Base-by-base conservation (phyloP, 768 basidiomycete species). In the Amanita polypyramis region DNA sequence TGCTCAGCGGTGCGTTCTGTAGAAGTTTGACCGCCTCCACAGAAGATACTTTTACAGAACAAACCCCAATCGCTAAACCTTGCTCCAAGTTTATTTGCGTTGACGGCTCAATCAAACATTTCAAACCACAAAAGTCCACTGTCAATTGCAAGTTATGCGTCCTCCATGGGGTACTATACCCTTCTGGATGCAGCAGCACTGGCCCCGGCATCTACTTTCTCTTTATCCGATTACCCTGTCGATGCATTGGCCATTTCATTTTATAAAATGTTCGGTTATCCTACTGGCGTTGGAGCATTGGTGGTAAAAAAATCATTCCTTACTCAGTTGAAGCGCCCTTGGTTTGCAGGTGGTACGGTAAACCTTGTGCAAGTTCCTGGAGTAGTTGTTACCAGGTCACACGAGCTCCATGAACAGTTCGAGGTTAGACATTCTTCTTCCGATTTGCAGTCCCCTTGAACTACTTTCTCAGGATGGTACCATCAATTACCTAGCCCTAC, bases 201-300 rank as follows among this genome's bases (percentile, higher is more conserved):
- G 33, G 87, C 80, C 2, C 79, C 88, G 8, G 82, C 85, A 1
- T 78, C 85, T 6, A 58, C 68, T 14, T 73, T 91, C 47, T 83
- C 83, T 10, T 67, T 92, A 11, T 62, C 73, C 1, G 75, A 81
- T 44, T 72, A 70, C 25, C 76, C 80, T 3, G 81, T 88, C 9
- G 89, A 92, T 61, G 88, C 87, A 1, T 79, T 89, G 74, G 86
- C 80, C 0, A 58, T 92, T 45, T 86, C 83, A 37, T 89, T 91
- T 56, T 92, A 92, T 65, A 92, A 92, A 56, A 89, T 91, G 83
- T 87, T 89, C 53, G 88, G 88, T 29, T 91, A 80, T 55, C 88
- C 88, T 9, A 90, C 87, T 0, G 88, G 88, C 6, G 77, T 90
- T 36, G 88, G 89, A 30, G 86, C 86, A 10, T 69, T 92, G 4